Evolutionary conservation across 2,329 filamentous ascomycete genomes (phyloP).

Genomic region (Fusarium anguioides): DNA sequence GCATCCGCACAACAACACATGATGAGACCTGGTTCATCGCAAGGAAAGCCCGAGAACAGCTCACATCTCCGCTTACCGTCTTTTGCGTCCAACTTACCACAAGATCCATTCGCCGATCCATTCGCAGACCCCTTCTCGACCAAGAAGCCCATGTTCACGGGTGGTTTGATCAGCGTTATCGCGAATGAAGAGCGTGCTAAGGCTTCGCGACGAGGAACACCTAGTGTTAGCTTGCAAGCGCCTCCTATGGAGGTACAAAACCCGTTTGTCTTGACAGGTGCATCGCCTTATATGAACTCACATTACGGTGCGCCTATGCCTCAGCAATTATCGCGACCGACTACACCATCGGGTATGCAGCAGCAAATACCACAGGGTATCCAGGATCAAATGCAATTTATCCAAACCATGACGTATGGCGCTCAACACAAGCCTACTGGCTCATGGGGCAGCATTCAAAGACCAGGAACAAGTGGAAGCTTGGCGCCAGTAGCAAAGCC

Average conservation of each 20-base stretch:
- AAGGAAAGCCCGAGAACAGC: background rate
- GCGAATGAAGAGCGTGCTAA: constrained; percentile 30
- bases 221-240: constrained; percentile 11
- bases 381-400: constrained; percentile 17
- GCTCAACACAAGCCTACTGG: background rate
- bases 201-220: constrained; percentile 22
- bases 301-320: constrained; percentile 10
- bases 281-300: constrained; percentile 2
- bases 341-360: constrained; percentile 4
- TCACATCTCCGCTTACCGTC: constrained; percentile 23
- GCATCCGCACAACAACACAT: constrained; percentile 23
- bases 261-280: background rate
- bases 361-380: constrained; percentile 16
- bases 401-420: background rate
- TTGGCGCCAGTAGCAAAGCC: background rate
- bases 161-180: constrained; percentile 28
- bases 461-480: constrained; percentile 1
- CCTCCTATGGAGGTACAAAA: background rate
- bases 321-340: constrained; percentile 4
- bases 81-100: constrained; percentile 26
- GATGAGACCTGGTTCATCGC: constrained; percentile 31
- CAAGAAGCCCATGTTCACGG: constrained; percentile 20
- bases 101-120: constrained; percentile 31
- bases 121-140: constrained; percentile 1
- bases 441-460: constrained; percentile 1